Evolutionary conservation across 345 rosid genomes (phyloP).

Genomic region (Citrus hindsii): DNA sequence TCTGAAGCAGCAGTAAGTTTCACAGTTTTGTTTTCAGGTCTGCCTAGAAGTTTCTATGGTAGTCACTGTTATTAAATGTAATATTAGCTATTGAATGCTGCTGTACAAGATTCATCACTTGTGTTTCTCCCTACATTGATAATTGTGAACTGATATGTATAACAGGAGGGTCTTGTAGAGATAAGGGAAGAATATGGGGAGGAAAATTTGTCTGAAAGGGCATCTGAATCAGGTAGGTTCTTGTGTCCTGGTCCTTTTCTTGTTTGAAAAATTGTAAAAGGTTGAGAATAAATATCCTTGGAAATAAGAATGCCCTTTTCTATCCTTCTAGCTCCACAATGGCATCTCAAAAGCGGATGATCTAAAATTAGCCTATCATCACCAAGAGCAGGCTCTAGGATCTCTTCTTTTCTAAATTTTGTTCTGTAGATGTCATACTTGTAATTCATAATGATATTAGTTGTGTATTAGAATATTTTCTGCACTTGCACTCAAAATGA

Average conservation of each 20-base stretch:
- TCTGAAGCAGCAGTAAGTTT: constrained; percentile 70
- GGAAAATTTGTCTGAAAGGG: constrained; percentile 33
- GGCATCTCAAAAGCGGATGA: neutral
- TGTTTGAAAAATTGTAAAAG: neutral
- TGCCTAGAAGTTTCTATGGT: neutral
- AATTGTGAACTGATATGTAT: neutral
- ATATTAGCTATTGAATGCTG: neutral
- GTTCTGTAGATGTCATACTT: neutral
- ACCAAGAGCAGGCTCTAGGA: neutral
- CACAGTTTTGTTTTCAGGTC: neutral
- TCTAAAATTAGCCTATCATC: neutral
- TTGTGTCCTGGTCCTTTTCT: neutral
- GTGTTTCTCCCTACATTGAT: neutral
- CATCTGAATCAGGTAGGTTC: constrained; percentile 38
- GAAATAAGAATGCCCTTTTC: neutral
- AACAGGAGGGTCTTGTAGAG: constrained; percentile 88
- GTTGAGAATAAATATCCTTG: neutral
- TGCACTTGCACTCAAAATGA: neutral
- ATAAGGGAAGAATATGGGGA: constrained; percentile 77
- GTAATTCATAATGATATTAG: neutral
- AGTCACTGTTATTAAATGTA: neutral
- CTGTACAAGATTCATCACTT: neutral
- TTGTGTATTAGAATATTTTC: neutral
- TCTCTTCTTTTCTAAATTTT: neutral
- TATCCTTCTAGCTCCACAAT: neutral